Conservation (phyloP, 1,139 yeast genomes). For the Candida smagusa region DNA sequence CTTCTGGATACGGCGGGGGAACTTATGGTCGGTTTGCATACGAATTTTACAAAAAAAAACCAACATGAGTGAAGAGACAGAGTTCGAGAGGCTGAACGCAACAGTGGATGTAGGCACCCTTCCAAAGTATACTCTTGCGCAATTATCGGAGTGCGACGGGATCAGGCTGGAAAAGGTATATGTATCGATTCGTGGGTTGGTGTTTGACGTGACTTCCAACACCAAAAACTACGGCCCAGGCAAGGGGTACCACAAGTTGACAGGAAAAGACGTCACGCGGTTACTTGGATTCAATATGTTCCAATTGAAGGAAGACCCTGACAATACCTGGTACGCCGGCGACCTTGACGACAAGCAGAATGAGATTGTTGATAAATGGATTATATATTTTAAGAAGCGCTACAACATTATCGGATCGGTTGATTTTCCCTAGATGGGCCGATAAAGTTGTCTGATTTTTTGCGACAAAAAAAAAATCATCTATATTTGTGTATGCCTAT, state of each 20-base stretch:
- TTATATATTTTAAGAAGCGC: conserved; percentile 50
- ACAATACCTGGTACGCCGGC: conserved; percentile 44
- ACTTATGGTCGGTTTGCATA: conserved; percentile 34
- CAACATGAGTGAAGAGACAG: conserved; percentile 7
- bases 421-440: conserved; percentile 1
- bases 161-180: conserved; percentile 40
- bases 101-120: conserved; percentile 25
- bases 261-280: conserved; percentile 75
- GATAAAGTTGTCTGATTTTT: no score
- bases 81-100: conserved; percentile 11
- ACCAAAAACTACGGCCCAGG: conserved; percentile 72
- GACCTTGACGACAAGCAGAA: conserved; percentile 50
- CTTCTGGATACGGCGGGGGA: conserved; percentile 62
- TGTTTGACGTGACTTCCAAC: conserved; percentile 75
- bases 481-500: no score
- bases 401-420: conserved; percentile 37
- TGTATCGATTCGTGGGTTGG: conserved; percentile 70
- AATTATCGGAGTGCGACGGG: conserved; percentile 36
- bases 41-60: not conserved
- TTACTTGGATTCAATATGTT: conserved; percentile 50
- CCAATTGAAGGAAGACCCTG: conserved; percentile 34
- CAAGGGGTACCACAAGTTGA: conserved; percentile 65
- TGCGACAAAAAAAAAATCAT: no score
- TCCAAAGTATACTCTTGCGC: conserved; percentile 33
- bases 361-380: conserved; percentile 56